Base-by-base conservation (phyloP, 2,329 filamentous ascomycete genomes). In the Sordariomycetes sp. region DNA sequence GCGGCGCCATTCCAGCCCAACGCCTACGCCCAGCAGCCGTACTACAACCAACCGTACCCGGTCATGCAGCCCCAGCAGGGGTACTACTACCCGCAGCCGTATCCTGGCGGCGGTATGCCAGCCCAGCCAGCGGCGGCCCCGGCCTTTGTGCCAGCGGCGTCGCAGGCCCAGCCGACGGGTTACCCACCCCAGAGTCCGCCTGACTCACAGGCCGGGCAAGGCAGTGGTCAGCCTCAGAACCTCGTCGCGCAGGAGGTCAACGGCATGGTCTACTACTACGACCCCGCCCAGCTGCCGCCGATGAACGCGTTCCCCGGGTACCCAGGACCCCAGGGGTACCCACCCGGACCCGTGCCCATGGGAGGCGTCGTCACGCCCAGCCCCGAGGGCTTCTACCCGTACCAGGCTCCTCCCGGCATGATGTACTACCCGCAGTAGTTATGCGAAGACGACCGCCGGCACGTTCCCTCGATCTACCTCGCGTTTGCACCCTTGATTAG, bases 191-290 rank as follows among this genome's bases (percentile, higher is more conserved):
- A 51, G 25, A 55, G n/a, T 35, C 45, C 56, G 22, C 48, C 54
- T 42, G 56, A 57, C 39, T 25, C 57, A 28, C 25, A 53, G 48
- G 62, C 59, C 32, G 63, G 67, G n/a, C 70, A 72, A 53, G 62
- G 65, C 32, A 62, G 62, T 36, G 62, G 61, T n/a, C 65, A 65
- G 34, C 65, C 66, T 34, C 65, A 74, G 20, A 80, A 75, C 61
- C 68, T 83, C 50, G 80, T 86, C 53, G 89, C 90, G 0, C 91
- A 96, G 69, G 92, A 97, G 73, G 85, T 86, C 61, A 95, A 96
- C 63, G 94, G 94, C 60, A 97, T 95, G 80, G 90, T 96, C 1
- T 97, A 95, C 70, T 99, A 96, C 68, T 91, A 90, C 65, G 88
- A 95, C 66, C 79, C 89, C 8, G 79, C 84, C n/a, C 86, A 90